phyloP scores from a whole-genome alignment of 306 rosid species.

The Prinsepia uniflora region DNA sequence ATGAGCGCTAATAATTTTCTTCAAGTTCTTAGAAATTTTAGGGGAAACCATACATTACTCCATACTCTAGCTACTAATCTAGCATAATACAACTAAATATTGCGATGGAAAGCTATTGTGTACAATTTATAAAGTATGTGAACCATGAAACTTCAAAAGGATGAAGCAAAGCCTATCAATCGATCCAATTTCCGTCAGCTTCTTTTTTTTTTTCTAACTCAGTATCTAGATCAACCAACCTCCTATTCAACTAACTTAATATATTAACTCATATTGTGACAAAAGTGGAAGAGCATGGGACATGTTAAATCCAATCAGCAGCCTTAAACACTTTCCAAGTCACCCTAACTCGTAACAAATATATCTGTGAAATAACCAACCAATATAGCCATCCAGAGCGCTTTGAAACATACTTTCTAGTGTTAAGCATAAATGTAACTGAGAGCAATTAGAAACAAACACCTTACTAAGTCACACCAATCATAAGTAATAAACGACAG shows the following conservation, averaged over 20 bases:
- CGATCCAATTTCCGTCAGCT: background rate
- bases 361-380: background rate
- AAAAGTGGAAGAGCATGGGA: background rate
- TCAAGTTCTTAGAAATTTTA: too few relatives aligned
- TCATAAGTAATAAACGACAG: background rate
- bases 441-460: background rate
- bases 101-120: too few relatives aligned
- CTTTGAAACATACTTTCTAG: background rate
- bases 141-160: background rate
- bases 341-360: background rate
- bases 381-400: background rate
- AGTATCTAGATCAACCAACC: background rate
- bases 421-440: background rate
- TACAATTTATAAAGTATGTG: too few relatives aligned
- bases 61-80: background rate
- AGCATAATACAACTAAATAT: background rate
- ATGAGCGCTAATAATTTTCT: background rate
- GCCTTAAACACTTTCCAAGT: background rate
- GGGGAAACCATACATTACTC: background rate
- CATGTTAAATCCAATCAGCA: background rate
- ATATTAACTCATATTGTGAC: background rate
- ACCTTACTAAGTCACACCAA: background rate
- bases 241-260: background rate
- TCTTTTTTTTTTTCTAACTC: background rate
- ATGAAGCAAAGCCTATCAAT: background rate